Base-by-base conservation (phyloP, 2,329 filamentous ascomycete species). In the Colletotrichum viniferum region DNA sequence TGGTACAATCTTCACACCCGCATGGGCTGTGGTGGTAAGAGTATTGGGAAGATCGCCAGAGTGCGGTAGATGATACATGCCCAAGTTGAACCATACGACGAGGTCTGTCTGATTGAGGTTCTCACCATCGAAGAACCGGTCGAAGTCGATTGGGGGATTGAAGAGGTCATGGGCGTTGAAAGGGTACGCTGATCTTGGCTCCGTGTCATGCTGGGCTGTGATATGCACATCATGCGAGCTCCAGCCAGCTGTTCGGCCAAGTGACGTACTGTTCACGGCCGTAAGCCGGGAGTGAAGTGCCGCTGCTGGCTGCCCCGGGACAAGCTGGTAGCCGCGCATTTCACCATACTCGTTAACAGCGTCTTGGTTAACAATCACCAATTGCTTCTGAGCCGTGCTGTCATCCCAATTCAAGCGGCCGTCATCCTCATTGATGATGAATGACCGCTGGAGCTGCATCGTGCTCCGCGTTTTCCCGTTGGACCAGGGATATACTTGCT, bases 61-160 rank as follows among this genome's bases (percentile, higher is more conserved):
- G 78, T 89, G 86, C 10, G 90, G 88, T 16, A 90, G 81, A 78
- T 92, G 90, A 78, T 92, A 89, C 87, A 89, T 91, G n/a, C 90
- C 90, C 10, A 86, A 77, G 76, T 85, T 91, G 74, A 91, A 84
- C 85, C 87, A 91, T 14, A 91, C 68, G 4, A 90, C 88, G 12
- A 89, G 48, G 14, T 76, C 74, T 13, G 69, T 74, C 65, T 88
- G 83, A 52, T 81, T 78, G 4, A 88, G 79, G 18, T 76, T 81
- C 78, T 89, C 74, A 52, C 74, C 64, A 32, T 76, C 64, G 85
- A 89, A 86, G 79, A 90, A 90, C 30, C 85, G 84, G 52, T 80
- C 80, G 78, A 91, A 91, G 77, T 90, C 83, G 28, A 91, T 81
- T 5, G 87, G 82, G 6, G 90, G 90, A 68, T 90, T 84, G 4